Conservation (phyloP, 192 early-diverging fungal genomes). For the Rhizophagus clarus region DNA sequence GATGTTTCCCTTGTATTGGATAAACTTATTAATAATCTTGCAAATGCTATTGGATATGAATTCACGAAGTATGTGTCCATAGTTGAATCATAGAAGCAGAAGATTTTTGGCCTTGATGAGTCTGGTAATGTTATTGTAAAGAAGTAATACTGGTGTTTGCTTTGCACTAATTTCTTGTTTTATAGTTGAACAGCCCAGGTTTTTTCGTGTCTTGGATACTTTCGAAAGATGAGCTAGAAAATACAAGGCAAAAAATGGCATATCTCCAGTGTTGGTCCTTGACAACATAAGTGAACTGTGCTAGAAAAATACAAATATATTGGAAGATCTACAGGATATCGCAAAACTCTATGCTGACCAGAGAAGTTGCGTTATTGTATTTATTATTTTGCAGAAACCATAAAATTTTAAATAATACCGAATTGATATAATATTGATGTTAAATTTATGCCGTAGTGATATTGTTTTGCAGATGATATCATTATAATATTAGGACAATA, state of each 20-base stretch:
- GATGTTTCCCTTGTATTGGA: conserved; percentile 20
- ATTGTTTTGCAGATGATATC: too few species aligned
- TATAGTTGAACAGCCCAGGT: conserved; percentile 7
- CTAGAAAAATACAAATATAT: conserved; percentile 3
- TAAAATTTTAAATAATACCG: too few species aligned
- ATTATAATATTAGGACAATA: too few species aligned
- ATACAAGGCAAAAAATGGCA: conserved; percentile 29
- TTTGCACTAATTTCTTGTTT: conserved; percentile 25
- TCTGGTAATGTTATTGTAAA: conserved; percentile 21
- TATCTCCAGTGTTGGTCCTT: conserved; percentile 25
- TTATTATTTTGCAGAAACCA: too few species aligned
- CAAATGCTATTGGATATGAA: conserved; percentile 25
- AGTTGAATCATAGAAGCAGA: not conserved
- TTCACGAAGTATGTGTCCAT: conserved; percentile 2
- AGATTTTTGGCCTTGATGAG: not conserved
- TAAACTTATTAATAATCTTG: conserved; percentile 24
- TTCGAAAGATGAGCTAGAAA: conserved; percentile 20
- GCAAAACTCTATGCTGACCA: conserved; percentile 27
- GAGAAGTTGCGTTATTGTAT: conserved; percentile 23
- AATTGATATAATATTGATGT: too few species aligned
- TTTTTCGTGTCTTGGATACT: conserved; percentile 3
- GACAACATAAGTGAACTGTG: conserved; percentile 28
- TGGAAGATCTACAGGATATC: conserved; percentile 22
- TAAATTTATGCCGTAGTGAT: too few species aligned
- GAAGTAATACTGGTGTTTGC: conserved; percentile 26